Base-by-base conservation (phyloP, 352 stramenopile genomes). In the Phytophthora boehmeriae region DNA sequence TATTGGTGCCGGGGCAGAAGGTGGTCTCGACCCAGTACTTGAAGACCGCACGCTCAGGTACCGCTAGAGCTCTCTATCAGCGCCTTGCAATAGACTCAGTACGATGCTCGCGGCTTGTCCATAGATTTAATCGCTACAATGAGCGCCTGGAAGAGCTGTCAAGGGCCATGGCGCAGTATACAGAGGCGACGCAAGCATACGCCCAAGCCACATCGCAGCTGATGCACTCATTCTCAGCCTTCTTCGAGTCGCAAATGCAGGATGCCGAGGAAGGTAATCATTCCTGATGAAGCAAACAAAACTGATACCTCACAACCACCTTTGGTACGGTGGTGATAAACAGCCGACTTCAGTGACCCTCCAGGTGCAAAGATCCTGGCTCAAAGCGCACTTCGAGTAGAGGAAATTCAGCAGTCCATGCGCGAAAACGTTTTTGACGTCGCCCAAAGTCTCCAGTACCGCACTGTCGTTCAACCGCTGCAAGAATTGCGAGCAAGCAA, bases 1-100 rank as follows among this genome's bases (percentile, higher is more conserved):
- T 3, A 86, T 92, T 34, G 68, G 80, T 14, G 71, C 63, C 13
- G 72, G 71, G 10, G 54, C 59, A 0, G 81, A 91, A 25, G 83
- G 71, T 13, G 75, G 70, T n/a, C 66, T 88, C 27, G 81, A 93
- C 25, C 81, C 81, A 1, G 81, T 86, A 42, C 59, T 93, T 14
- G 81, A 90, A 49, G 81, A 79, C 42, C 79, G 83, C 38, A 90
- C 57, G 32, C 77, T 88, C 34, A 73, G 83, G 80, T 90, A 19
- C 3, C 25, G 3, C 25, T 3, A 30, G 3, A 30, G 25, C 25
- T 30, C 25, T 30, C 3, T 30, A 6, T 3, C 25, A 8, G 25
- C 25, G 3, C 25, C 6, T 30, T 8, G 25, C 6, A 6, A 30
- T 30, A n/a, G 42, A 32, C 16, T 48, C n/a, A 30, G 17, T 30